Conservation (phyloP, 495 filamentous ascomycete species). For the Penicillium cosmopolitanum region DNA sequence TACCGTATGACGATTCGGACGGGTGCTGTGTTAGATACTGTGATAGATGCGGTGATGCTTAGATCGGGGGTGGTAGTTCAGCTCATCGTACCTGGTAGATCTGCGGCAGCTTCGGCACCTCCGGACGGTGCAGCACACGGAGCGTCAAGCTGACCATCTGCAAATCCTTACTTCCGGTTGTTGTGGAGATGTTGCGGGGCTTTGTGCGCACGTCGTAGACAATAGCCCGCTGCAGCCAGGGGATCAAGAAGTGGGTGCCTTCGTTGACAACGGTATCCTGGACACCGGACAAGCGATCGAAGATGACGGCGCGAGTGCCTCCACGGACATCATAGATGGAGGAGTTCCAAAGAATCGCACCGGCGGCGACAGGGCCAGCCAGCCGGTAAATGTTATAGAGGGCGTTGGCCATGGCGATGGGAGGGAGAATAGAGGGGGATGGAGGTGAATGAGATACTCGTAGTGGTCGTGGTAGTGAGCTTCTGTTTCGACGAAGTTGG, state of each 20-base stretch:
- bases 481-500: background rate
- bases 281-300: conserved; percentile 91
- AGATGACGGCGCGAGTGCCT: conserved; percentile 93
- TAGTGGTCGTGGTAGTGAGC: conserved; percentile 17
- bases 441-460: conserved; percentile 13
- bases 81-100: conserved; percentile 86
- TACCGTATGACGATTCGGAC: conserved; percentile 67
- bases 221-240: conserved; percentile 94
- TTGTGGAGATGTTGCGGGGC: conserved; percentile 96
- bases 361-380: conserved; percentile 72
- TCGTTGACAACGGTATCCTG: conserved; percentile 92
- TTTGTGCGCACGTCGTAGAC: conserved; percentile 98
- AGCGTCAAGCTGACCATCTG: conserved; percentile 99
- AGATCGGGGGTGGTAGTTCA: too few species aligned
- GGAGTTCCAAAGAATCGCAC: conserved; percentile 62
- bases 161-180: conserved; percentile 96
- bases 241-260: conserved; percentile 95
- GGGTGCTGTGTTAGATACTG: background rate
- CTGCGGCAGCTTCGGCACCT: conserved; percentile 88
- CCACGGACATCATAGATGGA: conserved; percentile 97
- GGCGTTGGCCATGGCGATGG: conserved; percentile 58
- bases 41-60: background rate
- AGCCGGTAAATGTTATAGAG: conserved; percentile 68
- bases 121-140: conserved; percentile 91
- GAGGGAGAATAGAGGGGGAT: conserved; percentile 16